phyloP scores from a whole-genome alignment of 2,329 filamentous ascomycete species.

The Coniochaeta hoffmannii region DNA sequence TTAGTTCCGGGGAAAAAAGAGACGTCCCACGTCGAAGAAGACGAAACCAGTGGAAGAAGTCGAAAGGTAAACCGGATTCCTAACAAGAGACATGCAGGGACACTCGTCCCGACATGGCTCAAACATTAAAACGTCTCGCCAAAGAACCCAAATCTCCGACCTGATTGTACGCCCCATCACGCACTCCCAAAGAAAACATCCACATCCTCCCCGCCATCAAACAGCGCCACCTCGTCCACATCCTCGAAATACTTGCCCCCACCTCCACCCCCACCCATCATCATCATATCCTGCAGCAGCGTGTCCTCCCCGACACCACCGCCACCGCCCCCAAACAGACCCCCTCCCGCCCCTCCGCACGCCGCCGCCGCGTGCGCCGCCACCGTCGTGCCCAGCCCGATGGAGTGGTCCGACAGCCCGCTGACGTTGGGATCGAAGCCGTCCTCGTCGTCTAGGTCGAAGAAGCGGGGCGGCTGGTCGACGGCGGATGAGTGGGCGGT shows the following conservation, averaged over 20 bases:
- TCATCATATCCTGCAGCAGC: conserved; percentile 26
- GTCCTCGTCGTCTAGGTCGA: conserved; percentile 22
- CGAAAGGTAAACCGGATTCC: too few species aligned
- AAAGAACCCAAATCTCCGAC: too few species aligned
- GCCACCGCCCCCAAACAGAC: conserved; percentile 17
- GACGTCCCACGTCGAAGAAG: too few species aligned
- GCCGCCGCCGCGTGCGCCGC: conserved; percentile 14
- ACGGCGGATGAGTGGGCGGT: conserved; percentile 5
- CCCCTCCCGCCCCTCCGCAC: conserved; percentile 10
- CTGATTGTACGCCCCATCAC: background rate
- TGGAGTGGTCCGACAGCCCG: conserved; percentile 17
- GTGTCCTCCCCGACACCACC: conserved; percentile 28
- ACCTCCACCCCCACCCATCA: conserved; percentile 13
- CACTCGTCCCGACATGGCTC: too few species aligned
- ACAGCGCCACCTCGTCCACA: conserved; percentile 41
- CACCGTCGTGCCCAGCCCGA: conserved; percentile 23
- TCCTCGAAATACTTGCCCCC: conserved; percentile 45
- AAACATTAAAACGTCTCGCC: too few species aligned
- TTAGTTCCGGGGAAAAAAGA: too few species aligned
- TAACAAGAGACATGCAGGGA: too few species aligned
- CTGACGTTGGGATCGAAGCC: conserved; percentile 30
- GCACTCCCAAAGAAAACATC: conserved; percentile 42
- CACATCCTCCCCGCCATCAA: conserved; percentile 41
- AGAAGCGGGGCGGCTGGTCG: conserved; percentile 26
- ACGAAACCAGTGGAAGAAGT: too few species aligned